Percentiles rank a stretch among this genome's conserved stretches.
Conservation (phyloP, 78 protist species). For the Chrysochromulina tobinii region DNA sequence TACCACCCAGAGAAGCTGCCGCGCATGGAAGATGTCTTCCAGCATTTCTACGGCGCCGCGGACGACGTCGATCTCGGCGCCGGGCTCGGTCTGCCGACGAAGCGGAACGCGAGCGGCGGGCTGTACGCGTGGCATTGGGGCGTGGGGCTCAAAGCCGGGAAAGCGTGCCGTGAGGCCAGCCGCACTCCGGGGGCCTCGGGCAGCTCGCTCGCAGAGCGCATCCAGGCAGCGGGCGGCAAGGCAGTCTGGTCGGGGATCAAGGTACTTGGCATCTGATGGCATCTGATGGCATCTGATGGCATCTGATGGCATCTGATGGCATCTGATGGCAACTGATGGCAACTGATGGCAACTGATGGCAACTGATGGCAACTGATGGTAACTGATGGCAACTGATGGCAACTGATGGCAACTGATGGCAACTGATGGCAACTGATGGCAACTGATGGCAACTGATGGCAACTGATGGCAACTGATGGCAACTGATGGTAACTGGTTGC, state of each 20-base stretch:
- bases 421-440: too few relatives aligned
- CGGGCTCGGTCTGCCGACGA: not conserved
- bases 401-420: too few relatives aligned
- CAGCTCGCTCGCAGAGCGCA: not conserved
- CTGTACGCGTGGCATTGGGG: not conserved
- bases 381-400: too few relatives aligned
- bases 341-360: too few relatives aligned
- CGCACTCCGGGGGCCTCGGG: not conserved
- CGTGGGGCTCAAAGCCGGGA: not conserved
- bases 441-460: too few relatives aligned
- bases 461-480: too few relatives aligned
- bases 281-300: too few relatives aligned
- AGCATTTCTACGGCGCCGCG: not conserved
- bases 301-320: too few relatives aligned
- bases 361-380: too few relatives aligned
- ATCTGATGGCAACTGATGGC: too few relatives aligned
- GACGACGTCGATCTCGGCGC: not conserved
- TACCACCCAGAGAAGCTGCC: constrained; percentile 18
- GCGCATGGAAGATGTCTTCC: not conserved
- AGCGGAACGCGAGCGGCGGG: not conserved
- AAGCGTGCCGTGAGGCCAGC: not conserved
- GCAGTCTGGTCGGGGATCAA: not conserved
- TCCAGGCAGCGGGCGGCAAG: not conserved
- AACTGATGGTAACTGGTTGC: too few relatives aligned
- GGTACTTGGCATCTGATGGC: too few relatives aligned